Evolutionary conservation across 2,329 filamentous ascomycete species (phyloP).

Genomic region (Sphaerulina vaccinii): DNA sequence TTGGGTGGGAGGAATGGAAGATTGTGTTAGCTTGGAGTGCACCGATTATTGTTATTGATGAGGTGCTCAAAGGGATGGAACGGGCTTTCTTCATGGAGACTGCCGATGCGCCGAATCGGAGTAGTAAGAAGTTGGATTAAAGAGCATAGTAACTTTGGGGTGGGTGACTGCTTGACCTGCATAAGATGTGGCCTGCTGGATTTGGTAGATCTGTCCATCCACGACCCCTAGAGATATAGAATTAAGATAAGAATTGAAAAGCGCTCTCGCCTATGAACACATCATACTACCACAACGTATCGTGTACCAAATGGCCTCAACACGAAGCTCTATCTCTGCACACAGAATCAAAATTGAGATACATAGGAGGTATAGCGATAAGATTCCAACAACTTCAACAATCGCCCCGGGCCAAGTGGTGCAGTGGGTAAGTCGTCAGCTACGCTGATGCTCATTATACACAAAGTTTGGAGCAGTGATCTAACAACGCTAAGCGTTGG

Average conservation of each 20-base stretch:
- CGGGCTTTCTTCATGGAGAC: conserved; percentile 40
- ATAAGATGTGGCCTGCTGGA: neutral
- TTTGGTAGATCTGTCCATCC: neutral
- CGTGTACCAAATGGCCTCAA: too few relatives aligned
- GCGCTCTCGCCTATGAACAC: neutral
- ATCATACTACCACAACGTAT: too few relatives aligned
- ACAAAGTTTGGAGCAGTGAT: too few relatives aligned
- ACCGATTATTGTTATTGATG: conserved; percentile 91
- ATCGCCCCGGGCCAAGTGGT: too few relatives aligned
- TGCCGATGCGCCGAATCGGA: conserved; percentile 18
- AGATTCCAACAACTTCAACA: too few relatives aligned
- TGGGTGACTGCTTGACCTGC: too few relatives aligned
- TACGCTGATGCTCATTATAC: too few relatives aligned
- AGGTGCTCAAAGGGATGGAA: conserved; percentile 77
- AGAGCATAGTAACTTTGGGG: neutral
- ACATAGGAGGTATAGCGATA: too few relatives aligned
- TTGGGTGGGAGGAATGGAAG: conserved; percentile 86
- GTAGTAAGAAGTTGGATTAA: conserved; percentile 28
- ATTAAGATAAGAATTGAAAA: neutral
- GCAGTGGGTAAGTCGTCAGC: too few relatives aligned
- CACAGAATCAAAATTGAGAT: too few relatives aligned
- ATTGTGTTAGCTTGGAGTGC: conserved; percentile 84
- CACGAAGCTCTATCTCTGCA: too few relatives aligned
- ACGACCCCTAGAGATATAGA: neutral
- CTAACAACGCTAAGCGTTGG: too few relatives aligned